These are phyloP conservation scores for Gloeopeniophorella convolvens DNA, from an alignment of 768 basidiomycete species.

Conservation along the genomic window DNA sequence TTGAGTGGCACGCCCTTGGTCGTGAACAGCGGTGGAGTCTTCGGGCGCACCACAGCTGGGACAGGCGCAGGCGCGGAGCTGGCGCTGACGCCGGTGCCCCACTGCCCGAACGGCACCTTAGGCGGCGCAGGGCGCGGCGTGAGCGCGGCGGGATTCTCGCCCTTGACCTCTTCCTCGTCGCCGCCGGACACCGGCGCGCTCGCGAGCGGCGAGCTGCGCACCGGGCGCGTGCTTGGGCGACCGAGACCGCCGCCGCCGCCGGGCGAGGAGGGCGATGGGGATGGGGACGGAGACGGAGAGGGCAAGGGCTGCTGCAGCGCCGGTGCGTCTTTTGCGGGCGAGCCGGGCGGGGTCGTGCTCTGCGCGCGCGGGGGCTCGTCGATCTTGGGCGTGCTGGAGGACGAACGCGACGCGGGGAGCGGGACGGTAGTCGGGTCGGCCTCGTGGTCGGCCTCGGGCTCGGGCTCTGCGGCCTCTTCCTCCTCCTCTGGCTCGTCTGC, in stretches of 20 bases:
- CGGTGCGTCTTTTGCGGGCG: constrained; percentile 44
- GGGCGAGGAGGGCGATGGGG: constrained; percentile 34
- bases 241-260: constrained; percentile 47
- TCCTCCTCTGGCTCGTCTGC: constrained; percentile 18
- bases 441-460: not conserved
- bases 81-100: not conserved
- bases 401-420: constrained; percentile 40
- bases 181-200: constrained; percentile 39
- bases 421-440: constrained; percentile 27
- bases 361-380: constrained; percentile 38
- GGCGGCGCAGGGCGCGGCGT: constrained; percentile 38
- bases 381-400: constrained; percentile 54
- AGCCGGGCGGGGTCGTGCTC: constrained; percentile 59
- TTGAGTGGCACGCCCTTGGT: not conserved
- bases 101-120: constrained; percentile 32
- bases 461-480: constrained; percentile 6
- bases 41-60: constrained; percentile 31
- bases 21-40: constrained; percentile 33
- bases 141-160: constrained; percentile 22
- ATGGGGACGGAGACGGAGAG: constrained; percentile 28
- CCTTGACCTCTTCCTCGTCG: constrained; percentile 35
- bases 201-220: constrained; percentile 74
- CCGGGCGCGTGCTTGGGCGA: constrained; percentile 57
- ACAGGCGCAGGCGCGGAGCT: too few relatives aligned
- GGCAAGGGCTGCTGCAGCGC: constrained; percentile 19